Evolutionary conservation across 164 flowering plant species (phyloP).

Genomic region (Kalanchoe fedtschenkoi): DNA sequence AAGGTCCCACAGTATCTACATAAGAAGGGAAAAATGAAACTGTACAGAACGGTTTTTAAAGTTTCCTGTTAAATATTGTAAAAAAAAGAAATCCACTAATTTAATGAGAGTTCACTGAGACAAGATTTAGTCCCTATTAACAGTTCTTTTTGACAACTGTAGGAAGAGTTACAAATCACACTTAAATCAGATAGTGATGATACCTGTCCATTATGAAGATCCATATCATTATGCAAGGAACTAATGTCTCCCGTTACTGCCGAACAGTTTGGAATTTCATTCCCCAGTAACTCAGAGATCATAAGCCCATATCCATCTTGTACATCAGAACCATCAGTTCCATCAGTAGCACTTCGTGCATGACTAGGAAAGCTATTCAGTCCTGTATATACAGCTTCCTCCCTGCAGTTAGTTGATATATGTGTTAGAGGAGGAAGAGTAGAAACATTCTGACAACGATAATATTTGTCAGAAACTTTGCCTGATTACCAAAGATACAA

Average conservation of each 20-base stretch:
- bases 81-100: not conserved
- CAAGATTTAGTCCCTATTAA: too few relatives aligned
- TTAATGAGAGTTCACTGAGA: not conserved
- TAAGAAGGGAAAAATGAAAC: not conserved
- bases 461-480: not conserved
- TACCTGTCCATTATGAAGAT: constrained; percentile 73
- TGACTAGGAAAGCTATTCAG: constrained; percentile 44
- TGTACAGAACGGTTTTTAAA: too few relatives aligned
- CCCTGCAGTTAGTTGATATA: constrained; percentile 31
- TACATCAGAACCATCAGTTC: constrained; percentile 42
- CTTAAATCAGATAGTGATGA: not conserved
- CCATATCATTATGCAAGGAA: constrained; percentile 54
- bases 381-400: constrained; percentile 32
- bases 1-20: not conserved
- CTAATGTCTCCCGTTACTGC: constrained; percentile 41
- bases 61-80: too few relatives aligned
- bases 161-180: not conserved
- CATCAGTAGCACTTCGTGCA: constrained; percentile 27
- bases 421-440: not conserved
- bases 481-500: not conserved
- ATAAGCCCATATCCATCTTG: constrained; percentile 79
- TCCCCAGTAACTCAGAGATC: constrained; percentile 67
- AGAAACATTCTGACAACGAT: not conserved
- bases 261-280: constrained; percentile 51
- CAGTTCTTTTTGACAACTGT: too few relatives aligned